Evolutionary conservation across 169 alveolate species (phyloP), one percentile per base, ranked within the genome.

Genomic region (Eimeria necatrix): DNA sequence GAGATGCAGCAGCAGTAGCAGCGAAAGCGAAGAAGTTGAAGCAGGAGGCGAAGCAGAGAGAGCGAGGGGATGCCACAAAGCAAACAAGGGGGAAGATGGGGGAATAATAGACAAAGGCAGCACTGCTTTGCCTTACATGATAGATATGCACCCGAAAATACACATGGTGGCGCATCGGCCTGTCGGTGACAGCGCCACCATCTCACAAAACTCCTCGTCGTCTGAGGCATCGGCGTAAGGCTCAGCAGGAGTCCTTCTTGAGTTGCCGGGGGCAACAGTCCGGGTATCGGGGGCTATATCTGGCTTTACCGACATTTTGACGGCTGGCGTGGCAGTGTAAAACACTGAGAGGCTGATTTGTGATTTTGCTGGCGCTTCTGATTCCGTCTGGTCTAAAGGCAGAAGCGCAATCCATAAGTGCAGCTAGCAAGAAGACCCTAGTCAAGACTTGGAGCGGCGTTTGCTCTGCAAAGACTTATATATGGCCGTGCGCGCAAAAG

Each of bases 151-250:
- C 46, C 93, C 93, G 24, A 86, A 86, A 49, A 86, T 6, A 68
- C 93, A 86, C 93, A 86, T 86, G n/a, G 93, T 86, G 22, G 83
- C 93, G 51, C 93, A 64, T 12, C 52, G 70, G 70, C 70, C 70
- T 8, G 83, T 52, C 20, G 52, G 81, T 16, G 85, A 24, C 0
- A 46, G 60, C 24, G 59, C 85, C 12, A 74, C 85, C 49, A 32
- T 46, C 9, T 74, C 85, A 12, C n/a, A 24, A 10, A 32, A 46
- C n/a, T 74, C 85, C 16, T 24, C 85, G 10, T 22, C 85, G 2
- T 46, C 56, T 22, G n/a, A 8, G 56, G 24, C 60, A 24, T 74
- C 56, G 18, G 59, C 16, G 12, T 9, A 6, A 46, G 60, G 24
- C 56, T 12, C 85, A 9, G 56, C 32, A 46, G 60, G 51, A 46